Base-by-base conservation (phyloP, 2,329 filamentous ascomycete genomes). In the Colletotrichum eremochloae region DNA sequence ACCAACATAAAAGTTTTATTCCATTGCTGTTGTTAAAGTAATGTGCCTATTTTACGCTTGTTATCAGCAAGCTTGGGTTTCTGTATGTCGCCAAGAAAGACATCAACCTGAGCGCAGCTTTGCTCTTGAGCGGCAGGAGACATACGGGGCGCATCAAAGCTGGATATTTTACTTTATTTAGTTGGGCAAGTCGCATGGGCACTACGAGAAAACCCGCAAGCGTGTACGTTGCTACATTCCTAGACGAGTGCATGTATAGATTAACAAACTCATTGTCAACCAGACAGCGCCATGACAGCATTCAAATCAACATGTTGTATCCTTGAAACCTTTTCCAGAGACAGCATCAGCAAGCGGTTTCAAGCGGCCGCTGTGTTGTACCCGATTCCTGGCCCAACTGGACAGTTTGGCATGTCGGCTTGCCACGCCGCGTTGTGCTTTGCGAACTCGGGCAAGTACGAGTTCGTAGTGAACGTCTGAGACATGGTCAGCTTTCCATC, bases 391-490 rank as follows among this genome's bases (percentile, higher is more conserved):
- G 24, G 1, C 4, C 67, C 67, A 3, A 70, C 63, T 1, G 68
- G 68, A 15, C 68, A 71, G 7, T 68, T 68, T 3, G 68, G 68
- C 50, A 71, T 20, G 5, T 58, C n/a, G 0, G 58, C 68, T 38
- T 71, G 68, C 68, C 68, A 71, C 6, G 68, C 4, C 1, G 58
- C 57, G 29, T 15, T 29, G 7, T 36, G 52, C 42, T 58, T 68
- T 38, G 68, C 64, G 24, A 40, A 68, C n/a, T 38, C 48, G 2
- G 67, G 63, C 29, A 70, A 18, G 9, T 70, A 70, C 7, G 63
- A 70, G 38, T 70, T 70, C 4, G 67, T 70, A 3, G 67, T 70
- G 15, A 70, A 70, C 0, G 63, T 36, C 67, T 70, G n/a, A 12
- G 18, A 36, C 20, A 36, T 4, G 11, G 36, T 69, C n/a, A 69